These are phyloP conservation scores for Pythium sukuiense DNA, from an alignment of 352 stramenopile genomes.

Conservation along the genomic window DNA sequence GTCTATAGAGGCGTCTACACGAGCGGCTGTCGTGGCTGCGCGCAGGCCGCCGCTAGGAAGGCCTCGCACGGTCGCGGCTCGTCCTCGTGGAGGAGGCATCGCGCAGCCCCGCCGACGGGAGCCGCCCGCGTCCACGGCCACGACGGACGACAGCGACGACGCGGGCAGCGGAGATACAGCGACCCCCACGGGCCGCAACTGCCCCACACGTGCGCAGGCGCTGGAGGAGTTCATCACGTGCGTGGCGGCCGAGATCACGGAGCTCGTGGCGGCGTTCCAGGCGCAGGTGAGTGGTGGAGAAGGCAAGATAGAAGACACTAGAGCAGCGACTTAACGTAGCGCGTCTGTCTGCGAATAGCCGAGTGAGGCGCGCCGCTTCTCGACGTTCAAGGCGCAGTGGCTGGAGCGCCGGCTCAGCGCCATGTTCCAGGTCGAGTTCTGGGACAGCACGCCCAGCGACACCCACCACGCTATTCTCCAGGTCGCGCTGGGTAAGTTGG, in stretches of 20 bases:
- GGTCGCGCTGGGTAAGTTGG: slow-evolving; percentile 38
- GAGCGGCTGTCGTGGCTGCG: slow-evolving; percentile 11
- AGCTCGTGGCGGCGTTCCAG: slow-evolving; percentile 8
- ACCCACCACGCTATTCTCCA: slow-evolving; percentile 65
- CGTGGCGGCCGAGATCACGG: slow-evolving; percentile 8
- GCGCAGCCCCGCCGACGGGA: slow-evolving; percentile 1
- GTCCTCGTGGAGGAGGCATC: slow-evolving; percentile 6
- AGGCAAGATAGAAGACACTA: too few relatives aligned
- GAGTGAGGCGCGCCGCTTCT: slow-evolving; percentile 37
- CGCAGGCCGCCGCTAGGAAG: slow-evolving; percentile 13
- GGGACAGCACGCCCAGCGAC: slow-evolving; percentile 55
- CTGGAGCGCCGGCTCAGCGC: slow-evolving; percentile 41
- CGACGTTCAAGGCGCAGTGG: slow-evolving; percentile 57
- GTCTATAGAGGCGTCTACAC: slow-evolving; percentile 2
- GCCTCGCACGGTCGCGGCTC: background rate
- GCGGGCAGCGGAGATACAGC: background rate
- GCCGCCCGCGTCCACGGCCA: background rate
- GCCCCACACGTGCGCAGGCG: background rate
- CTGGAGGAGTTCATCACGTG: slow-evolving; percentile 14
- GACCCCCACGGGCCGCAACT: background rate
- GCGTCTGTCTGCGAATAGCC: too few relatives aligned
- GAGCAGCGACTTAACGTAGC: too few relatives aligned
- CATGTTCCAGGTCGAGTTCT: slow-evolving; percentile 77
- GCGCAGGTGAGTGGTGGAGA: background rate
- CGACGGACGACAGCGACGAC: slow-evolving; percentile 7